These are phyloP conservation scores for Phaeosphaeriaceae sp. DNA, from an alignment of 2,329 filamentous ascomycete species.

Conservation along the genomic window DNA sequence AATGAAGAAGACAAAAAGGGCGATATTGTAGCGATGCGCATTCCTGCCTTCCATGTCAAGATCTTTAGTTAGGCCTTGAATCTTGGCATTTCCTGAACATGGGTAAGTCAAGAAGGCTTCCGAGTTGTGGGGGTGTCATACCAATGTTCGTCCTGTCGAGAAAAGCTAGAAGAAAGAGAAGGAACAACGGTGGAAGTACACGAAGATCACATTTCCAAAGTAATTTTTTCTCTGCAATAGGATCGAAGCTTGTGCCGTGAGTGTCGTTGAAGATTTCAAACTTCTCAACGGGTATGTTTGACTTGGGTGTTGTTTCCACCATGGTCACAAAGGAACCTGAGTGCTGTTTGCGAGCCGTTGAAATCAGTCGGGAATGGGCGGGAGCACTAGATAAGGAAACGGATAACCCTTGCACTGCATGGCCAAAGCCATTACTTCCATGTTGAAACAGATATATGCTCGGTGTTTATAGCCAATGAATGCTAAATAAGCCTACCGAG, in stretches of 20 bases:
- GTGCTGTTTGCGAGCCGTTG: too few species aligned
- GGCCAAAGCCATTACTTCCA: neutral
- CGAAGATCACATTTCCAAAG: conserved; percentile 57
- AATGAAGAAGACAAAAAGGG: conserved; percentile 49
- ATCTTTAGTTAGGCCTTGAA: conserved; percentile 48
- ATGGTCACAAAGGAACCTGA: conserved; percentile 6
- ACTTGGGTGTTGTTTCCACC: conserved; percentile 14
- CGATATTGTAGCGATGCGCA: conserved; percentile 43
- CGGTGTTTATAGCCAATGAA: neutral
- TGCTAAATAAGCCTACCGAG: neutral
- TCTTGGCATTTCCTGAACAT: conserved; percentile 47
- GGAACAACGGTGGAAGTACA: conserved; percentile 56
- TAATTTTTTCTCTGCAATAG: conserved; percentile 53
- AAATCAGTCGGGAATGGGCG: too few species aligned
- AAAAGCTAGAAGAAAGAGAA: conserved; percentile 48
- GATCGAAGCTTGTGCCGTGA: conserved; percentile 36
- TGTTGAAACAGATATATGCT: neutral
- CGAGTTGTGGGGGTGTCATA: conserved; percentile 6
- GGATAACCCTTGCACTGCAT: neutral
- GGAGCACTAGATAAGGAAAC: neutral
- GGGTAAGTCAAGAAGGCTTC: conserved; percentile 2
- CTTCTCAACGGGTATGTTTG: conserved; percentile 23
- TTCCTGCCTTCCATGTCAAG: conserved; percentile 44
- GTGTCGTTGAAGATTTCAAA: conserved; percentile 34
- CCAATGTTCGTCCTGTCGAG: conserved; percentile 46